Conservation (phyloP, 1,139 yeast genomes). For the Suhomyces bolitotheri region DNA sequence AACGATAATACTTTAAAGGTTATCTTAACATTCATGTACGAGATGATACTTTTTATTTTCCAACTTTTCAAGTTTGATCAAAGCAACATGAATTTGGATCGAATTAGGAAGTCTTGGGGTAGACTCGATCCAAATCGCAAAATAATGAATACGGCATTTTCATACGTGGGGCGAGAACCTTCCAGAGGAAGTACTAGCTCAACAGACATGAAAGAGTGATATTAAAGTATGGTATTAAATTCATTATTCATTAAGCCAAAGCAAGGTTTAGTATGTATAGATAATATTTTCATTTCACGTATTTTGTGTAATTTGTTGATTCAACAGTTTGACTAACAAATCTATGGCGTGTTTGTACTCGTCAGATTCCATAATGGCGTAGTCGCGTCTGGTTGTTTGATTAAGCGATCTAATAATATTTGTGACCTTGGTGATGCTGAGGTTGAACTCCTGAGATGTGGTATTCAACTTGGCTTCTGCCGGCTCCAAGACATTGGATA, state of each 20-base stretch:
- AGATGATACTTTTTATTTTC: slow-evolving; percentile 32
- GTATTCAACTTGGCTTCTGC: slow-evolving; percentile 14
- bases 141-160: slow-evolving; percentile 40
- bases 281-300: slow-evolving; percentile 1
- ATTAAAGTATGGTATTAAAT: too few species aligned
- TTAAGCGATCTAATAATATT: slow-evolving; percentile 11
- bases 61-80: slow-evolving; percentile 39
- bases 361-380: slow-evolving; percentile 11
- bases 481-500: slow-evolving; percentile 12
- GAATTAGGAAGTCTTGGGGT: slow-evolving; percentile 45
- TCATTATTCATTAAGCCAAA: slow-evolving; percentile 5
- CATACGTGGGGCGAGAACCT: slow-evolving; percentile 36
- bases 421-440: slow-evolving; percentile 11
- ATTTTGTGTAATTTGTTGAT: slow-evolving; percentile 13
- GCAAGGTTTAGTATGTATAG: neutral
- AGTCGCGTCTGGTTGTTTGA: slow-evolving; percentile 6
- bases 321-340: slow-evolving; percentile 24
- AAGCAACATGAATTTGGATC: slow-evolving; percentile 45
- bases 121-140: slow-evolving; percentile 48
- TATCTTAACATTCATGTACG: slow-evolving; percentile 32
- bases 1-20: slow-evolving; percentile 21
- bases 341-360: slow-evolving; percentile 24
- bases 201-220: slow-evolving; percentile 3
- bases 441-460: slow-evolving; percentile 11
- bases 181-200: slow-evolving; percentile 18